Evolutionary conservation across 768 basidiomycete genomes (phyloP), one percentile per base, ranked within the genome.

Genomic region (Termitomyces sp.): DNA sequence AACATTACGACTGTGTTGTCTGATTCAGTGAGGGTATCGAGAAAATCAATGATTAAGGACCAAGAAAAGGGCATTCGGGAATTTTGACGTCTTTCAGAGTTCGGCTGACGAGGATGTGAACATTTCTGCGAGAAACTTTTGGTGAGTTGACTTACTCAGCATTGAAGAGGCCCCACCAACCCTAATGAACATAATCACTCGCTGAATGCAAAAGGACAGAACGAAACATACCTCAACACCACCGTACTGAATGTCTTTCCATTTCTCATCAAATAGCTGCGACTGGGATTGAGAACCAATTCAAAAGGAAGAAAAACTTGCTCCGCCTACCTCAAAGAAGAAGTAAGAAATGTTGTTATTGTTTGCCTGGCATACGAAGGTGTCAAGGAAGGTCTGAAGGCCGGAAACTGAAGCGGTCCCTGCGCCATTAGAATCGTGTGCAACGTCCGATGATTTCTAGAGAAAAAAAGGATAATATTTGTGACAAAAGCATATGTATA

Each of bases 311-410:
- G 14, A 28, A 19, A 22, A 43, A 37, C 35, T 37, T 34, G 12
- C 24, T 19, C 14, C 24, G 50, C 19, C 21, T 45, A 82, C 82
- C 79, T 88, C 90, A 52, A 92, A 92, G 74, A 81, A 94, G 78
- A 93, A 96, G 72, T 96, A 96, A 11, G 82, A 75, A 11, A 91
- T 86, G 19, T 78, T 78, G 55, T 90, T 86, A 21, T 65, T 47
- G 68, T 93, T 97, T 1, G 94, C 90, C 65, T 84, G 78, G 65
- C 96, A 99, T n/a, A 94, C 85, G 61, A 92, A 99, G 0, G 79
- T 82, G 64, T 98, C 79, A 41, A 99, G 65, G 77, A 92, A 98
- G 21, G 71, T 80, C 78, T 85, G 88, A 38, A 90, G 75, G 63
- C 83, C 85, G 3, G 71, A 65, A 32, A 75, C 69, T 0, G 82